Conservation (phyloP, 805 yeast genomes). For the Cyberlindnera bimundalis region DNA sequence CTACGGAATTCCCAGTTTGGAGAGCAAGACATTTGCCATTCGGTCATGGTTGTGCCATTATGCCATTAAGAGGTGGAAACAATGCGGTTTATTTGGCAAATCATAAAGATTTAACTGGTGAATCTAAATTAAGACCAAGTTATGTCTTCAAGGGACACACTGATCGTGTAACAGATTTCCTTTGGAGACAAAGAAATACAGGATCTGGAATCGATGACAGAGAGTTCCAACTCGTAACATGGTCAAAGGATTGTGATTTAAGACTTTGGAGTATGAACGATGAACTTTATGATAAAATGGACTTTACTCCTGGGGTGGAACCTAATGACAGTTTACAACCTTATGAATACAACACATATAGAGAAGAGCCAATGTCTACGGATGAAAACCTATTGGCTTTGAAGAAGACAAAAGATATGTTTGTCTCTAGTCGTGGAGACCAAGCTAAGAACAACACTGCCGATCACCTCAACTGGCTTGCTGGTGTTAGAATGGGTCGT, state of each 20-base stretch:
- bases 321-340: conserved; percentile 34
- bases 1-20: conserved; percentile 81
- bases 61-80: conserved; percentile 88
- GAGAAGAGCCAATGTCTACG: conserved; percentile 44
- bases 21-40: conserved; percentile 87
- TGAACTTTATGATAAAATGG: conserved; percentile 43
- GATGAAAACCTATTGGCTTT: conserved; percentile 30
- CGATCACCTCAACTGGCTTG: conserved; percentile 84
- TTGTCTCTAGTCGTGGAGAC: conserved; percentile 38
- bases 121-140: conserved; percentile 44
- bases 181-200: conserved; percentile 72
- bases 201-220: conserved; percentile 54
- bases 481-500: conserved; percentile 71
- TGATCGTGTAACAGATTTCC: conserved; percentile 81
- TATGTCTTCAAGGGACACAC: conserved; percentile 75
- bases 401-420: conserved; percentile 37
- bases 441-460: conserved; percentile 34
- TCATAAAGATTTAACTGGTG: conserved; percentile 27
- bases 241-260: conserved; percentile 88
- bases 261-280: conserved; percentile 73
- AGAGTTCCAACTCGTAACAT: conserved; percentile 88
- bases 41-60: conserved; percentile 82
- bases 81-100: conserved; percentile 40
- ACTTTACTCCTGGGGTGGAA: conserved; percentile 35
- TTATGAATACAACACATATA: conserved; percentile 45